Percentiles rank a stretch among this genome's conserved stretches.
Evolutionary conservation across 106 monocot genomes (phyloP).

Genomic region (Triglochin maritima): DNA sequence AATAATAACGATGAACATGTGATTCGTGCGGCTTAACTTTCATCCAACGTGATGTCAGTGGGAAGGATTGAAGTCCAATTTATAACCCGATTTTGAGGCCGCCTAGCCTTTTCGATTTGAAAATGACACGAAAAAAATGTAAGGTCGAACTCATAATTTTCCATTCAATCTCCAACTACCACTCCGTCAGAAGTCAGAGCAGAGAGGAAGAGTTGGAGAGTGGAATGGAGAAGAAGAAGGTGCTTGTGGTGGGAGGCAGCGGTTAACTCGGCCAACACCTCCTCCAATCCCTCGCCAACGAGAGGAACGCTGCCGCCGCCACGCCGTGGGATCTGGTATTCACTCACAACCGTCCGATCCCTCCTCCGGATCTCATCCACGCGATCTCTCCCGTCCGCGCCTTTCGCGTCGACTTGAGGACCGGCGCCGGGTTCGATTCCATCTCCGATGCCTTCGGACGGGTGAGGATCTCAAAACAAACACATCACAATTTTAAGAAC

Average conservation of each 20-base stretch:
- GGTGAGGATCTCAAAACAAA: conserved; percentile 17
- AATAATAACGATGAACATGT: too few relatives aligned
- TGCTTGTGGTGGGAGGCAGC: conserved; percentile 80
- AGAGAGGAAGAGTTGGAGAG: conserved; percentile 6
- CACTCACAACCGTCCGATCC: conserved; percentile 67
- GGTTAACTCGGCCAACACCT: conserved; percentile 93
- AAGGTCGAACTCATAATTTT: too few relatives aligned
- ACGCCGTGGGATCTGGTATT: conserved; percentile 47
- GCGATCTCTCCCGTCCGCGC: conserved; percentile 32
- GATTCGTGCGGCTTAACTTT: too few relatives aligned
- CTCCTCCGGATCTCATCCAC: conserved; percentile 44
- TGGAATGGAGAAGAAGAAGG: conserved; percentile 34
- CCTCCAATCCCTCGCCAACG: conserved; percentile 27
- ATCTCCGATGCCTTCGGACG: conserved; percentile 57
- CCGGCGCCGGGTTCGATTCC: conserved; percentile 56
- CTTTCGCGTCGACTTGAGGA: conserved; percentile 62
- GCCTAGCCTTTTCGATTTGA: too few relatives aligned
- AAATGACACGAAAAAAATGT: too few relatives aligned
- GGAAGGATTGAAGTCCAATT: too few relatives aligned
- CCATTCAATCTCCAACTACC: too few relatives aligned
- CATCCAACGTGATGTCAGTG: too few relatives aligned
- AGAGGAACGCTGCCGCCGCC: neutral
- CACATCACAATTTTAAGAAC: too few relatives aligned
- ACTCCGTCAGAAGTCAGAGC: too few relatives aligned
- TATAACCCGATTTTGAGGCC: too few relatives aligned